A percentile compares a stretch with the other conserved stretches of the same genome.
phyloP scores from a whole-genome alignment of 1,284 basidiomycete genomes.

The Anthracocystis walkeri region DNA sequence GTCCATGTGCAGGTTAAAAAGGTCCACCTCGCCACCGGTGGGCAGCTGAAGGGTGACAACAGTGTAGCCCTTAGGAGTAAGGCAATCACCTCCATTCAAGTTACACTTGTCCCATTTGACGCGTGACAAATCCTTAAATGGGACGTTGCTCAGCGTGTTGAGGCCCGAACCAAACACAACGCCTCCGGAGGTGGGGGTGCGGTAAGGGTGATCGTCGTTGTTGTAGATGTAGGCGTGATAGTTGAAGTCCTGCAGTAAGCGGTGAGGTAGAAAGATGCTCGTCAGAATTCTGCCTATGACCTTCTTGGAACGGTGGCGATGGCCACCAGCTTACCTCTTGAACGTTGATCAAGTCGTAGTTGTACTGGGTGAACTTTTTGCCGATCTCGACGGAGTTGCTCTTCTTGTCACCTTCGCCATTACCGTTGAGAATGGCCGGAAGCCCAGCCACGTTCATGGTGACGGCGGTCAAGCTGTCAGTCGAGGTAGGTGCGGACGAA shows the following conservation, averaged over 20 bases:
- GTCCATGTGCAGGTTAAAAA: constrained; percentile 34
- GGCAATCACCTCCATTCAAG: constrained; percentile 27
- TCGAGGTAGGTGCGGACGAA: constrained; percentile 5
- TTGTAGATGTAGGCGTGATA: constrained; percentile 35
- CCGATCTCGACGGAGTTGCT: constrained; percentile 24
- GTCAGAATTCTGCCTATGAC: background rate
- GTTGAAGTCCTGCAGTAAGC: constrained; percentile 16
- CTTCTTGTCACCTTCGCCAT: constrained; percentile 27
- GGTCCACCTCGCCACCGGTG: constrained; percentile 15
- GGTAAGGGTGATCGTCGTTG: constrained; percentile 27
- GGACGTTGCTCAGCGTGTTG: constrained; percentile 29
- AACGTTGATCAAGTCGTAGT: constrained; percentile 28
- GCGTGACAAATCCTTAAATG: constrained; percentile 13
- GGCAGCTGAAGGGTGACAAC: constrained; percentile 20
- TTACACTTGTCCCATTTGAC: constrained; percentile 29
- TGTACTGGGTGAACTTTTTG: constrained; percentile 19
- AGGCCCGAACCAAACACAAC: constrained; percentile 28
- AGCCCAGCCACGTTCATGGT: constrained; percentile 35
- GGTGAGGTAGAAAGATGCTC: background rate
- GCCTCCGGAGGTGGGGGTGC: constrained; percentile 25
- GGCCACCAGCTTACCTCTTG: constrained; percentile 19
- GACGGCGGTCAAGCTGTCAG: constrained; percentile 21
- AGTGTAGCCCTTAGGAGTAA: constrained; percentile 32
- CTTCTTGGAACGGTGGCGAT: background rate
- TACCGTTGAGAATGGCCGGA: constrained; percentile 20